These are phyloP conservation scores for Gossypium trilobum DNA, from an alignment of 441 rosid species.

Conservation along the genomic window DNA sequence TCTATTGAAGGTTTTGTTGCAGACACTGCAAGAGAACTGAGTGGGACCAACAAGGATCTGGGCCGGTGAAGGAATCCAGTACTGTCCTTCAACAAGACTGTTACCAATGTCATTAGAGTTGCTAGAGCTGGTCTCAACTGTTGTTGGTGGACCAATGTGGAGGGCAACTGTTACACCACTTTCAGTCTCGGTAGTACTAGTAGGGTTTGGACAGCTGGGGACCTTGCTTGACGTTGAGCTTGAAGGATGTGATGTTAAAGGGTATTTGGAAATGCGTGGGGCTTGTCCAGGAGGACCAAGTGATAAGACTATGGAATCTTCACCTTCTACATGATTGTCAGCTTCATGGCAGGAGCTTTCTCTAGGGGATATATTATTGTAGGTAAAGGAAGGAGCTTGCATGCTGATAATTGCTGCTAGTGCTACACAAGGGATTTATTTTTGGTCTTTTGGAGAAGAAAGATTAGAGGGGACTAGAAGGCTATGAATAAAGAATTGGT, in stretches of 20 bases:
- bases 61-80: constrained; percentile 79
- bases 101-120: constrained; percentile 25
- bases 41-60: constrained; percentile 85
- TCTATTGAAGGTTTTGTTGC: constrained; percentile 76
- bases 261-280: constrained; percentile 27
- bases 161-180: constrained; percentile 59
- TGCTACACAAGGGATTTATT: too few species aligned
- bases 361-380: constrained; percentile 30
- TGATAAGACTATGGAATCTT: constrained; percentile 56
- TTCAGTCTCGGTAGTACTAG: not conserved
- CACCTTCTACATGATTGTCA: constrained; percentile 30
- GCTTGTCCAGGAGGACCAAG: constrained; percentile 59
- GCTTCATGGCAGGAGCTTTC: constrained; percentile 34
- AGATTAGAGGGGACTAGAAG: constrained; percentile 19
- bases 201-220: constrained; percentile 17
- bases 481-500: constrained; percentile 16
- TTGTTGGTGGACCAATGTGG: constrained; percentile 44
- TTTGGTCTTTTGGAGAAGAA: constrained; percentile 18
- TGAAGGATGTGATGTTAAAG: constrained; percentile 18
- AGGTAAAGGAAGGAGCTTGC: constrained; percentile 31
- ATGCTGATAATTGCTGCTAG: constrained; percentile 16
- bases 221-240: constrained; percentile 16
- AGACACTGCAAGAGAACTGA: constrained; percentile 79
- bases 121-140: constrained; percentile 19
- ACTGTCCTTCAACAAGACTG: constrained; percentile 40